phyloP scores from a whole-genome alignment of 1,284 basidiomycete genomes.

The Ustilago nuda region DNA sequence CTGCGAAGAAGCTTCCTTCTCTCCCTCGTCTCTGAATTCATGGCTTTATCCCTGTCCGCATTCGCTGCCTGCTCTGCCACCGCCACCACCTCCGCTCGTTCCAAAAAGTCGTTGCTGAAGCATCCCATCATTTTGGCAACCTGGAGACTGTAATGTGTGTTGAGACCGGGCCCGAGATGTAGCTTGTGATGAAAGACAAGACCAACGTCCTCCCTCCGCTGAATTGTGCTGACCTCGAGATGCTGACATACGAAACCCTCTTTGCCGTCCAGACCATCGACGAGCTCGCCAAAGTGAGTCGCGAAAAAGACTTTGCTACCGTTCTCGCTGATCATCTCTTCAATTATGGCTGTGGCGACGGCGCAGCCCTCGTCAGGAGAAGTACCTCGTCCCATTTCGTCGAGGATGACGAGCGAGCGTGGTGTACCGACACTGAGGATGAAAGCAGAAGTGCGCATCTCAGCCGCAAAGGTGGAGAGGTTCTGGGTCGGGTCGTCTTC shows the following conservation, averaged over 20 bases:
- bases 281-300: slow-evolving; percentile 74
- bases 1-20: slow-evolving; percentile 26
- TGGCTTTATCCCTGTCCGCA: not conserved
- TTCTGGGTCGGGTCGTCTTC: slow-evolving; percentile 77
- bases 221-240: slow-evolving; percentile 28
- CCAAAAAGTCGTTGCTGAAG: slow-evolving; percentile 24
- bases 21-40: slow-evolving; percentile 4
- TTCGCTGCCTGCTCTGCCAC: slow-evolving; percentile 13
- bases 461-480: slow-evolving; percentile 50
- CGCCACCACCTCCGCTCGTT: slow-evolving; percentile 26
- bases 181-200: slow-evolving; percentile 47
- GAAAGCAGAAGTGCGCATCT: slow-evolving; percentile 54
- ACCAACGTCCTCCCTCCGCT: slow-evolving; percentile 13
- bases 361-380: slow-evolving; percentile 87
- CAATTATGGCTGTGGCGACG: slow-evolving; percentile 90
- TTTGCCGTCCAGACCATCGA: slow-evolving; percentile 34
- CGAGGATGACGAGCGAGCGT: slow-evolving; percentile 81
- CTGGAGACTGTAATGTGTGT: slow-evolving; percentile 49
- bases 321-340: slow-evolving; percentile 76
- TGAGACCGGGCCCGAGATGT: slow-evolving; percentile 29
- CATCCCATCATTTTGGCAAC: slow-evolving; percentile 52
- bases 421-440: slow-evolving; percentile 75
- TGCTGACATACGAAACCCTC: slow-evolving; percentile 40
- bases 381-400: slow-evolving; percentile 90
- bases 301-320: slow-evolving; percentile 89